Base-by-base conservation (phyloP, 1,139 yeast genomes). In the Magnusiomyces magnusii region DNA sequence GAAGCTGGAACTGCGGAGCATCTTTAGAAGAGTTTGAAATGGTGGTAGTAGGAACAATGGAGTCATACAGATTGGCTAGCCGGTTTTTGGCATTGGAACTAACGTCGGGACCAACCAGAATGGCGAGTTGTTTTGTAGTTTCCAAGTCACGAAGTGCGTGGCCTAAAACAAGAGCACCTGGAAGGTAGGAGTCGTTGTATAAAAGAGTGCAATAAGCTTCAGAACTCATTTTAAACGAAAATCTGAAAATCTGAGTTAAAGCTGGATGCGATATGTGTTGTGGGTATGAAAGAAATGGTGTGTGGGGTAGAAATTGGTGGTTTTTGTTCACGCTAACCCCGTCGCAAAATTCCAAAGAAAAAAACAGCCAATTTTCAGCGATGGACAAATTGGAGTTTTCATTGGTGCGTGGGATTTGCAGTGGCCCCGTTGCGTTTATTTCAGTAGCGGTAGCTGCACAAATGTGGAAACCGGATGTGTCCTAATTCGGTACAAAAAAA, bases 81-180 rank as follows among this genome's bases (percentile, higher is more conserved):
- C 64, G 55, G 10, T 53, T 31, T 63, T 69, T 58, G 53, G 72
- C 57, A 41, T 53, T 58, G 2, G 61, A 57, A 3, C 69, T 55
- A 2, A 75, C 71, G 15, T 62, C 66, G 7, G 66, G 61, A 2
- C 78, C 72, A 1, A 76, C 68, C 44, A 77, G 64, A 2, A 75
- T 71, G 19, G 71, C 73, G 25, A 68, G 66, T 25, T 63, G 57
- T 36, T 61, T 59, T 31, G 54, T 54, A 50, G 58, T 66, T 58
- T 57, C 63, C 47, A 50, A 65, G 59, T 65, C 67, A 49, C 63
- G 65, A 31, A 80, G 67, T 1, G 79, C 70, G 53, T 69, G 67
- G 7, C 84, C 92, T 53, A 89, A 72, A 0, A 87, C 84, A 47
- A 87, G 74, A 0, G 89, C 86, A 5, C 97, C 97, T 0, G 95